These are phyloP conservation scores for Hypsizygus ulmarius DNA, from an alignment of 1,284 basidiomycete genomes.

Conservation along the genomic window DNA sequence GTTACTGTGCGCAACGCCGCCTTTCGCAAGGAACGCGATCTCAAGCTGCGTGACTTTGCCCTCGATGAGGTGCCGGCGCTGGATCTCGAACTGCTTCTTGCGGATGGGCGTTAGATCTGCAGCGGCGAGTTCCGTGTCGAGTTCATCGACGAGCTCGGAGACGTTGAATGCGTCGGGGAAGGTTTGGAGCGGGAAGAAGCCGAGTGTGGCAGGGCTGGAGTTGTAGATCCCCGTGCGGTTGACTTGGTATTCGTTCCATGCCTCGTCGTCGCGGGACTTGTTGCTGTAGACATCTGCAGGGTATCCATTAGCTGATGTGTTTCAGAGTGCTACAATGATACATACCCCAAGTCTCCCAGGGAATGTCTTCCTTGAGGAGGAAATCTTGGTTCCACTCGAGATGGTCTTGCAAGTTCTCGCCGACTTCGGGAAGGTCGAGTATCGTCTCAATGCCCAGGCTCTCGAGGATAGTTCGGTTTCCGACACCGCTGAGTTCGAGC, in stretches of 20 bases:
- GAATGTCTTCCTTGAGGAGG: conserved; percentile 14
- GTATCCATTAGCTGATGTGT: background rate
- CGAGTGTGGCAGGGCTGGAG: conserved; percentile 11
- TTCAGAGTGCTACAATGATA: background rate
- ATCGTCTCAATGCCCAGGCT: conserved; percentile 8
- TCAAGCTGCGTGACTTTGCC: conserved; percentile 3
- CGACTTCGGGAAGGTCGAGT: conserved; percentile 16
- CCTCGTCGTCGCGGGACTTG: conserved; percentile 9
- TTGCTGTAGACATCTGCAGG: conserved; percentile 14
- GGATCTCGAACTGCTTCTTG: conserved; percentile 16
- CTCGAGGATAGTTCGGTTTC: conserved; percentile 9
- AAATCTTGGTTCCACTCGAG: conserved; percentile 11
- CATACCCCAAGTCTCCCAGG: conserved; percentile 15
- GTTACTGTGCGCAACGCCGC: conserved; percentile 7
- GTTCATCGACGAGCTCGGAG: conserved; percentile 12
- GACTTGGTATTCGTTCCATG: conserved; percentile 13
- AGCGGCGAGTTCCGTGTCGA: conserved; percentile 12
- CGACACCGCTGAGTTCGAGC: conserved; percentile 16
- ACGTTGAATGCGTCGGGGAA: conserved; percentile 17
- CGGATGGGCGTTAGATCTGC: conserved; percentile 13
- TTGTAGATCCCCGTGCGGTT: conserved; percentile 16
- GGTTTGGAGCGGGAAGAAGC: conserved; percentile 18
- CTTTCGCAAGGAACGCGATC: conserved; percentile 7
- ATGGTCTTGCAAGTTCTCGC: conserved; percentile 16
- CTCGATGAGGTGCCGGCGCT: conserved; percentile 9